phyloP scores from a whole-genome alignment of 2,329 filamentous ascomycete genomes.

The Botrytis paeoniae region DNA sequence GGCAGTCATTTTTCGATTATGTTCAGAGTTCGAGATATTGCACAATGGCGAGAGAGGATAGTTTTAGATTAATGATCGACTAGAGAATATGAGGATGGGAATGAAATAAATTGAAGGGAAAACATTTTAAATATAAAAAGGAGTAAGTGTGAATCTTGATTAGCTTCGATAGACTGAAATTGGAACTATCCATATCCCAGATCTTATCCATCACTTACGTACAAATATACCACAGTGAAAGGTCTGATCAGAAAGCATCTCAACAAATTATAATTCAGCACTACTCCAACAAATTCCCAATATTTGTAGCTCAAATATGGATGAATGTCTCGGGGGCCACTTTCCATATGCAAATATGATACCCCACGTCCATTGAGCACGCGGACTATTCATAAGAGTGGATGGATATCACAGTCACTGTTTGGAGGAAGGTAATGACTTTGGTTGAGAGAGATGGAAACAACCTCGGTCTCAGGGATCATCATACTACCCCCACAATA shows the following conservation, averaged over 20 bases:
- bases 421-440: background rate
- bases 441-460: background rate
- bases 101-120: background rate
- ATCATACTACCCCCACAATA: background rate
- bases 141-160: background rate
- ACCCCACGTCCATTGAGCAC: constrained; percentile 2
- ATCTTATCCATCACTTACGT: background rate
- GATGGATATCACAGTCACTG: background rate
- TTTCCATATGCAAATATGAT: background rate
- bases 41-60: background rate
- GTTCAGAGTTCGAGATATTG: background rate
- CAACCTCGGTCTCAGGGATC: background rate
- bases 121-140: background rate
- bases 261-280: constrained; percentile 4
- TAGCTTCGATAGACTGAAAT: background rate
- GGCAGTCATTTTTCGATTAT: background rate
- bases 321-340: background rate
- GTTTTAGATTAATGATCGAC: background rate
- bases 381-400: background rate
- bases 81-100: background rate
- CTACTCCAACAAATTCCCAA: background rate
- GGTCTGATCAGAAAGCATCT: background rate
- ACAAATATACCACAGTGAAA: background rate
- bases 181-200: constrained; percentile 8
- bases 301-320: background rate